Evolutionary conservation across 139 green algal species (phyloP), one percentile per base, ranked within the genome.

Genomic region (Marvania coccoides): DNA sequence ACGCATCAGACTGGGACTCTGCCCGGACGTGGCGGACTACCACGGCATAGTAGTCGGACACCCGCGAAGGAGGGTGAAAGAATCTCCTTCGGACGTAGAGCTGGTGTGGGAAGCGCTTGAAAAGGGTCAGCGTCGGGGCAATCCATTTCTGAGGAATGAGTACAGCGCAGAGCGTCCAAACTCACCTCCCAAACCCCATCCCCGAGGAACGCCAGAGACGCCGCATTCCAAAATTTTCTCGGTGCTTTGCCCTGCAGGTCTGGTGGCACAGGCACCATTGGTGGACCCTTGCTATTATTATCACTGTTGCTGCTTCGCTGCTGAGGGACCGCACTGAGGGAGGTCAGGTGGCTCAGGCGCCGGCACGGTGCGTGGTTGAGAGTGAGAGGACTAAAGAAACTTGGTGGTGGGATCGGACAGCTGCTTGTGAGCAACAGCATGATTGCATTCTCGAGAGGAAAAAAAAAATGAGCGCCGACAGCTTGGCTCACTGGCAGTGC

Each of bases 101-200:
- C 78, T 85, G 70, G 53, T 45, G 28, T 40, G 51, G 10, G 33
- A 5, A 5, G 24, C 33, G n/a, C n/a, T 10, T 33, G 34, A 5
- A 62, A 4, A 59, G 26, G 28, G 28, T 47, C 1, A 26, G 1
- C 48, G 40, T 14, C 9, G 26, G 19, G 23, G 4, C 26, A 71
- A 64, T 8, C 6, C 23, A 61, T 19, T 6, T n/a, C n/a, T n/a
- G n/a, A 60, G 8, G 31, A 66, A 66, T 23, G 12, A 26, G 28
- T 23, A 61, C 23, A 7, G 6, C 24, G 13, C 6, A 61, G 40
- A 19, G 42, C 39, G 12, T 12, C 5, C n/a, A 61, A 35, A 8
- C 29, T 1, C n/a, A 77, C 64, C 63, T 87, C 81, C 70, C 83
- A 87, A 1, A 89, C 83, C 6, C 54, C 59, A 54, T 87, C 81